These are phyloP conservation scores for Fusarium dimerum DNA, from an alignment of 2,329 filamentous ascomycete species.

Conservation along the genomic window DNA sequence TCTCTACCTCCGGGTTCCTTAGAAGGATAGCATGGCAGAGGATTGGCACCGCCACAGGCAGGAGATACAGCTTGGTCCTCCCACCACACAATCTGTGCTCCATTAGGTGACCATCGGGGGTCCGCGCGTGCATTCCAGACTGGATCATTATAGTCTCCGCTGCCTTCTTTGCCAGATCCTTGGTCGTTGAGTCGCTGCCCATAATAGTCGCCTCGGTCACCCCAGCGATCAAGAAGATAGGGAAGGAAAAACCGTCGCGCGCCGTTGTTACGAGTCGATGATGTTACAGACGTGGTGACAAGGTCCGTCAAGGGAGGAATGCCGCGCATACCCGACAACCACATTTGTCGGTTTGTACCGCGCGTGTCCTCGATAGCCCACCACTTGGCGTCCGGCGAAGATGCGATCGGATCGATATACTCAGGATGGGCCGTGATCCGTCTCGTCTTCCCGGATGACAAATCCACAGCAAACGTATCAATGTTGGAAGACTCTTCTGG, in stretches of 20 bases:
- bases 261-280: constrained; percentile 48
- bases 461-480: constrained; percentile 44
- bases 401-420: constrained; percentile 43
- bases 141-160: constrained; percentile 42
- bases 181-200: constrained; percentile 44
- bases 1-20: constrained; percentile 39
- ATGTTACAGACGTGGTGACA: constrained; percentile 30
- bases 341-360: constrained; percentile 43
- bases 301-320: constrained; percentile 44
- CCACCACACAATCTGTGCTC: constrained; percentile 44
- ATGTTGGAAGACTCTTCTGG: constrained; percentile 45
- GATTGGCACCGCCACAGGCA: constrained; percentile 45
- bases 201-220: constrained; percentile 46
- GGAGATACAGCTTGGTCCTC: constrained; percentile 40
- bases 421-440: constrained; percentile 45
- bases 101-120: constrained; percentile 42
- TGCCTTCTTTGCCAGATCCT: constrained; percentile 26
- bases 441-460: constrained; percentile 41
- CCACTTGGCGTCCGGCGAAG: constrained; percentile 45
- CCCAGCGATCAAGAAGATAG: constrained; percentile 44
- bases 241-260: constrained; percentile 47
- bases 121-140: constrained; percentile 51
- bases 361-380: constrained; percentile 45
- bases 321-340: constrained; percentile 38
- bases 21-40: constrained; percentile 41